These are phyloP conservation scores for Kokia cookei DNA, from an alignment of 441 rosid genomes.

Conservation along the genomic window DNA sequence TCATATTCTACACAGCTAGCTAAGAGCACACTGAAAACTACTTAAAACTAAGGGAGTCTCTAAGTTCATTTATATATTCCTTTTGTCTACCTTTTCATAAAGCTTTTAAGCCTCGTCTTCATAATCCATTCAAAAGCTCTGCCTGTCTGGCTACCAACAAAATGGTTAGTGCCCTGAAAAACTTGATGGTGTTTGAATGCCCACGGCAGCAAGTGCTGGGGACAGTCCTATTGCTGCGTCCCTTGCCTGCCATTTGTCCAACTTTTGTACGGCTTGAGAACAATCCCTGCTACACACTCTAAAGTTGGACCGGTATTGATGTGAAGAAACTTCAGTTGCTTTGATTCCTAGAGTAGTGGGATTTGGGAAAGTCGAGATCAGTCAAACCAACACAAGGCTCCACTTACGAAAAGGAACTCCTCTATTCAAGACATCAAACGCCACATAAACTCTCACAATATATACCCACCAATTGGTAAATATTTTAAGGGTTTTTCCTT, in stretches of 20 bases:
- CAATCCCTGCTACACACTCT: background rate
- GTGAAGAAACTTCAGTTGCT: conserved; percentile 6
- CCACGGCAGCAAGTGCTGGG: background rate
- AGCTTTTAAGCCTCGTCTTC: too few relatives aligned
- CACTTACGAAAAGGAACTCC: background rate
- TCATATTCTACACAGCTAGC: background rate
- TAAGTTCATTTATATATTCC: background rate
- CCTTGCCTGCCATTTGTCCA: conserved; percentile 13
- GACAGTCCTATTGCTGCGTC: background rate
- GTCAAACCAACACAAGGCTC: background rate
- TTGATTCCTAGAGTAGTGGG: conserved; percentile 2
- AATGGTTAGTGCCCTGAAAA: background rate
- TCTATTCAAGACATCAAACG: background rate
- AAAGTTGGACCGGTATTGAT: background rate
- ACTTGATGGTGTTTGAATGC: background rate
- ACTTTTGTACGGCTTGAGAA: background rate
- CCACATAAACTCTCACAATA: background rate
- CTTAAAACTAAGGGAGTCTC: background rate
- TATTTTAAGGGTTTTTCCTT: background rate
- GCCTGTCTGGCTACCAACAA: background rate
- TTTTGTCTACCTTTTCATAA: background rate
- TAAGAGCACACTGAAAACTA: background rate
- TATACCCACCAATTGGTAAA: background rate
- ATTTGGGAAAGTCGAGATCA: background rate
- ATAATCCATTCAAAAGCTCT: background rate